Evolutionary conservation across 2,329 filamentous ascomycete genomes (phyloP), one percentile per base, ranked within the genome.

Genomic region (Cryoendolithus antarcticus): DNA sequence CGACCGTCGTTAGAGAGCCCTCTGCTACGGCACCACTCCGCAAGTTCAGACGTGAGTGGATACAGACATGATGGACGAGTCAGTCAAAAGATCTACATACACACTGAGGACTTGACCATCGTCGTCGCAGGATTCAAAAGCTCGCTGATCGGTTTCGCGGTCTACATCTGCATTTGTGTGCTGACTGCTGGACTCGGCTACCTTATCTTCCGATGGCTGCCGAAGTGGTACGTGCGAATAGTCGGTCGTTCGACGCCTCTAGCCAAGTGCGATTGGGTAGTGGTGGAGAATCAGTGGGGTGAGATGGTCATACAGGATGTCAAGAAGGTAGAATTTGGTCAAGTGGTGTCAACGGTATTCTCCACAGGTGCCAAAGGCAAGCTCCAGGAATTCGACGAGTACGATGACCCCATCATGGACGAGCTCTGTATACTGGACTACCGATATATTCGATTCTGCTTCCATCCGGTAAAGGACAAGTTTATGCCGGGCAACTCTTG

Each of bases 251-350:
- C 77, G 4, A 75, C 74, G 10, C 69, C 83, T 2, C 66, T 98
- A 24, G 71, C 72, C 39, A 75, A 82, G 39, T 91, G 85, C 53
- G 72, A 83, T 43, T 98, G 93, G 91, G 80, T 94, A 33, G 88
- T 93, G 21, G 75, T 96, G 47, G 91, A 95, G 72, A 95, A 98
- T 54, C 86, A 96, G 71, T 96, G 91, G 89, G 82, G 83, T 36
- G 89, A 96, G 60, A 82, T 96, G 60, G 70, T 73, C 9, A 74
- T 91, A n/a, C 74, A 93, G 53, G 56, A 77, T 36, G 71, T 96
- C 9, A 69, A 70, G 42, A 66, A 60, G 34, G 64, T 76, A 48
- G 58, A 57, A 6, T 81, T 80, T 54, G 75, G 71, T 6, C 70
- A 74, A 41, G 68, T 73, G n/a, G 60, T 81, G 31, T 80, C 76